Evolutionary conservation across 371 early-diverging fungal species (phyloP).

Genomic region (Mortierella sp.): DNA sequence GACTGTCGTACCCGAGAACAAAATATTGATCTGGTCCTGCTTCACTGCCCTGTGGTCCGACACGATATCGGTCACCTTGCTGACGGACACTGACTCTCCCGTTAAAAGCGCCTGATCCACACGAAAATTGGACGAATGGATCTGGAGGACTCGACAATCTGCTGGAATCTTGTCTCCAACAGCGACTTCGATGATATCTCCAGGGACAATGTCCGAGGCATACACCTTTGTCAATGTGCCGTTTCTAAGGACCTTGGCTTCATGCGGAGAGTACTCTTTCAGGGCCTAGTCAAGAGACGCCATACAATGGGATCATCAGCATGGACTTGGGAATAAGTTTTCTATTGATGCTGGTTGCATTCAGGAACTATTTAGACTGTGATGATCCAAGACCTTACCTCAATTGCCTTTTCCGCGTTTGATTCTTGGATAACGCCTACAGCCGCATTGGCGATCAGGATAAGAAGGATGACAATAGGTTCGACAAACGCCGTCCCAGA

Average conservation of each 20-base stretch:
- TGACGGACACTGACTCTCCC: slow-evolving; percentile 91
- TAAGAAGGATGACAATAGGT: slow-evolving; percentile 92
- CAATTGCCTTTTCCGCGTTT: slow-evolving; percentile 95
- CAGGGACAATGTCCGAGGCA: slow-evolving; percentile 89
- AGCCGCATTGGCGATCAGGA: slow-evolving; percentile 93
- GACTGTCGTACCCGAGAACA: slow-evolving; percentile 94
- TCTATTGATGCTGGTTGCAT: no score
- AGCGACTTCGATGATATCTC: slow-evolving; percentile 87
- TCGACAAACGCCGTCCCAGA: slow-evolving; percentile 88
- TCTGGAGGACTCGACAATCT: slow-evolving; percentile 83
- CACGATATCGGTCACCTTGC: slow-evolving; percentile 73
- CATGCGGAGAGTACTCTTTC: slow-evolving; percentile 91
- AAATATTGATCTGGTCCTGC: slow-evolving; percentile 92
- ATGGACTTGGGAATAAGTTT: no score
- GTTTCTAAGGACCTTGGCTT: slow-evolving; percentile 85
- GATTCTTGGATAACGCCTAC: slow-evolving; percentile 96
- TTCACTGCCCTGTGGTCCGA: slow-evolving; percentile 77
- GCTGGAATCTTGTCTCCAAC: slow-evolving; percentile 96
- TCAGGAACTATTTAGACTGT: no score
- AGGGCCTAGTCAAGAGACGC: slow-evolving; percentile 65
- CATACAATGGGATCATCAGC: no score
- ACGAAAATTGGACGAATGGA: slow-evolving; percentile 81
- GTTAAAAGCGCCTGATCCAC: slow-evolving; percentile 95
- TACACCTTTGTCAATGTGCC: slow-evolving; percentile 71
- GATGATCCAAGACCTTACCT: slow-evolving; percentile 52